phyloP scores from a whole-genome alignment of 371 early-diverging fungal species.

The Zopfochytrium polystomum region DNA sequence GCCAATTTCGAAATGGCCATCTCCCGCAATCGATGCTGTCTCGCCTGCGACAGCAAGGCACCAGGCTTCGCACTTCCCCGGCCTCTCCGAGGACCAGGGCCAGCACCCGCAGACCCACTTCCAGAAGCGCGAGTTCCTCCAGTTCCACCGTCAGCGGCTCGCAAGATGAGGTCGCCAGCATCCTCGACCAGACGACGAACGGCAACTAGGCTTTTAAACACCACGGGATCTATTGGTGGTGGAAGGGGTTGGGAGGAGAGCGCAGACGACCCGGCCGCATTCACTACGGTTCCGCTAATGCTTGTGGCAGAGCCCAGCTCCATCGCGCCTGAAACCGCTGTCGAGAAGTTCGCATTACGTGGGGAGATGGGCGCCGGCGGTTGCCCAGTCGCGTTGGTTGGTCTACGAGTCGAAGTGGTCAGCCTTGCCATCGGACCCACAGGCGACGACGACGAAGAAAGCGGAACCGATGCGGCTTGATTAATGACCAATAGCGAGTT shows the following conservation, averaged over 20 bases:
- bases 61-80: slow-evolving; percentile 1
- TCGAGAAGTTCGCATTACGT: too few species aligned
- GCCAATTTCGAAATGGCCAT: slow-evolving; percentile 32
- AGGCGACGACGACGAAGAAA: slow-evolving; percentile 1
- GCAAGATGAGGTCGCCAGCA: slow-evolving; percentile 28
- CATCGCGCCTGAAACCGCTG: too few species aligned
- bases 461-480: slow-evolving; percentile 11
- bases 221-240: too few species aligned
- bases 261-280: too few species aligned
- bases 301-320: too few species aligned
- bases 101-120: too few species aligned
- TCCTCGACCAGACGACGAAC: slow-evolving; percentile 33
- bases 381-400: too few species aligned
- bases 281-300: too few species aligned
- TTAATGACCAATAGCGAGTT: slow-evolving; percentile 29
- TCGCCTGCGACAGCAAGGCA: slow-evolving; percentile 9
- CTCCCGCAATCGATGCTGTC: slow-evolving; percentile 27
- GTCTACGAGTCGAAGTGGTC: slow-evolving; percentile 5
- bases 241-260: too few species aligned
- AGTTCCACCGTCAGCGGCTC: slow-evolving; percentile 11
- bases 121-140: background rate
- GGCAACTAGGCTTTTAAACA: slow-evolving; percentile 18
- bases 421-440: too few species aligned
- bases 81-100: too few species aligned
- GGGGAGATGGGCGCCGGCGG: too few species aligned